Evolutionary conservation across 1,139 yeast genomes (phyloP), one percentile per base, ranked within the genome.

Genomic region (Sugiyamaella novakii): DNA sequence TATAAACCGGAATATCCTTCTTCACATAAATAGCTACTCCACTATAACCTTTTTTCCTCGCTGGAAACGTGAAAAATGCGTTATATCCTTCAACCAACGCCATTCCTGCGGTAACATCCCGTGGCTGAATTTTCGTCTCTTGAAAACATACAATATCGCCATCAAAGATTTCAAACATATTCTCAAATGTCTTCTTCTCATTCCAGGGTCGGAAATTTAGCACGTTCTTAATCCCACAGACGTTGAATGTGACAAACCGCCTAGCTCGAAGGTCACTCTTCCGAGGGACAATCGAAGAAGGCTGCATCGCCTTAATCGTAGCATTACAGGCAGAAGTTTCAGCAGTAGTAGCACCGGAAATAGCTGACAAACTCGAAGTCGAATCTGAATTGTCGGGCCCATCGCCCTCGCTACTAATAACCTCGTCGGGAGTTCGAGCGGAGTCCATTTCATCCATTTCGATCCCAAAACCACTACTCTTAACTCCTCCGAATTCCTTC

Each of bases 11-110:
- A 60, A 29, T 76, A 55, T n/a, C 54, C 63, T 55, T 53, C 19
- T 89, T 71, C 2, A 91, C 79, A 67, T 87, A 91, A 2, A 92
- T 77, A 0, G 91, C 95, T 1, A 92, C 98, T 0, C 98, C 98
- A 53, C 94, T 80, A 64, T 92, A 92, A 0, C 98, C 98, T 62
- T 82, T 85, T 44, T 66, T 68, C 29, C 41, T 51, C 7, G 40
- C 64, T 0, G 97, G 95, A 17, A 88, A 70, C 0, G 94, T 74
- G 31, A 89, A 79, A 59, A 81, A 92, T 1, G 87, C 76, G 27
- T 75, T 70, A 60, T 75, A 91, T 2, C 81, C 79, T 0, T 74
- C 69, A 0, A 87, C 68, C 49, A 77, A 73, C 0, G 84, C 92
- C 59, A 87, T 74, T 53, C 56, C 72, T 44, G 60, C 69, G 36